These are phyloP conservation scores for Vitis riparia DNA, from an alignment of 164 flowering plant genomes.

Conservation along the genomic window DNA sequence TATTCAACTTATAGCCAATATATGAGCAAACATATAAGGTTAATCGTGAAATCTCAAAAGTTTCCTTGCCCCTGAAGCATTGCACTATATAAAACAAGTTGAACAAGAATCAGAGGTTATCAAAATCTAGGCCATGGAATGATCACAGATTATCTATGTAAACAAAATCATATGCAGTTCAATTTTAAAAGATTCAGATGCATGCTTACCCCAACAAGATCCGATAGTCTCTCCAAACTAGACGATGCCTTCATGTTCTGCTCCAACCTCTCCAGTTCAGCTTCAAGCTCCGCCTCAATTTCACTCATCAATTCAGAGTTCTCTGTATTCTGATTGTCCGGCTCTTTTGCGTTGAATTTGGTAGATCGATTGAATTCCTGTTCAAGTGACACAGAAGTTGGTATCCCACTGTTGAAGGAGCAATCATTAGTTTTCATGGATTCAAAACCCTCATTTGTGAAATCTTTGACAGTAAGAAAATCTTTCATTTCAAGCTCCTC, in stretches of 20 bases:
- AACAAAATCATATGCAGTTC: neutral
- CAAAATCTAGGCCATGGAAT: too few species aligned
- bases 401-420: neutral
- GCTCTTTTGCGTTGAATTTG: neutral
- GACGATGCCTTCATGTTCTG: slow-evolving; percentile 15
- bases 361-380: neutral
- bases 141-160: too few species aligned
- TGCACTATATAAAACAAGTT: too few species aligned
- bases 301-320: slow-evolving; percentile 24
- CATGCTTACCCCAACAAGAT: slow-evolving; percentile 20
- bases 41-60: too few species aligned
- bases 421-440: neutral
- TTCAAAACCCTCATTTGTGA: neutral
- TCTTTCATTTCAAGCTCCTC: slow-evolving; percentile 39
- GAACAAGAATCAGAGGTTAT: too few species aligned
- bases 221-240: slow-evolving; percentile 7
- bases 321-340: slow-evolving; percentile 9
- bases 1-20: too few species aligned
- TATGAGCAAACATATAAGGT: too few species aligned
- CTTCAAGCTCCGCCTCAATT: slow-evolving; percentile 35
- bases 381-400: neutral
- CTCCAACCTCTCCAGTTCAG: slow-evolving; percentile 31
- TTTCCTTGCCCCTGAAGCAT: too few species aligned
- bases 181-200: neutral
- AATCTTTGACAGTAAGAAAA: slow-evolving; percentile 21